Evolutionary conservation across 2,329 filamentous ascomycete species (phyloP).

Genomic region (Chaetomium globosum): DNA sequence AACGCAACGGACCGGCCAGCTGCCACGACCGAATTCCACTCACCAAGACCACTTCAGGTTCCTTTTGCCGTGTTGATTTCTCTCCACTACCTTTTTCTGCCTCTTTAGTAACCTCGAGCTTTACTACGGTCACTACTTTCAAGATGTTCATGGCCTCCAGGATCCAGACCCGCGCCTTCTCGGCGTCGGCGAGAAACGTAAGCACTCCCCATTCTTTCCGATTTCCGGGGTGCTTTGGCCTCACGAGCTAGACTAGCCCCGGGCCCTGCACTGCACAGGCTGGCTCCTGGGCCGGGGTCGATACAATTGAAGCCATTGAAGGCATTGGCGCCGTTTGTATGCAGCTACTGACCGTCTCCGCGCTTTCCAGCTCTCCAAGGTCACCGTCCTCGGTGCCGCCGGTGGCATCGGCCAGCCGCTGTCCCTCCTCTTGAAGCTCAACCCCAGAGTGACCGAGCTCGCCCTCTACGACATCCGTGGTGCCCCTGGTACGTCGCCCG

Average conservation of each 20-base stretch:
- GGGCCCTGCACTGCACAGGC: not conserved
- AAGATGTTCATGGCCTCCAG: slow-evolving; percentile 75
- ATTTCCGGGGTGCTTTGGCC: not conserved
- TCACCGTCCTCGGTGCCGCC: slow-evolving; percentile 92
- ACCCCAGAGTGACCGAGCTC: slow-evolving; percentile 90
- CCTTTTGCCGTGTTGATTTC: slow-evolving; percentile 23
- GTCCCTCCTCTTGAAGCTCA: slow-evolving; percentile 97
- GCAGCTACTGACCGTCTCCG: slow-evolving; percentile 23
- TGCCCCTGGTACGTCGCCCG: slow-evolving; percentile 72
- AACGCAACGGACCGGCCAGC: slow-evolving; percentile 27
- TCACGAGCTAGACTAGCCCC: not conserved
- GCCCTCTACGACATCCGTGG: slow-evolving; percentile 97
- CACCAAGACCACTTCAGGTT: slow-evolving; percentile 5
- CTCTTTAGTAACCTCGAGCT: slow-evolving; percentile 18
- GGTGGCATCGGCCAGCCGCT: slow-evolving; percentile 98
- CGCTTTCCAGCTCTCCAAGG: slow-evolving; percentile 81
- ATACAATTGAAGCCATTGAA: slow-evolving; percentile 20
- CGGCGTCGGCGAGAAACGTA: slow-evolving; percentile 76
- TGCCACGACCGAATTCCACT: slow-evolving; percentile 13
- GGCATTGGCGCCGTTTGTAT: slow-evolving; percentile 19
- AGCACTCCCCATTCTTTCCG: slow-evolving; percentile 39
- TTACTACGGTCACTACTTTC: slow-evolving; percentile 35
- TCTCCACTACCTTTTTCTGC: slow-evolving; percentile 17
- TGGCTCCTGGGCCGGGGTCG: not conserved
- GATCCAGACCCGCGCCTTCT: slow-evolving; percentile 79